Conservation (phyloP, 2,329 filamentous ascomycete genomes). For the Drechslerella stenobrocha region DNA sequence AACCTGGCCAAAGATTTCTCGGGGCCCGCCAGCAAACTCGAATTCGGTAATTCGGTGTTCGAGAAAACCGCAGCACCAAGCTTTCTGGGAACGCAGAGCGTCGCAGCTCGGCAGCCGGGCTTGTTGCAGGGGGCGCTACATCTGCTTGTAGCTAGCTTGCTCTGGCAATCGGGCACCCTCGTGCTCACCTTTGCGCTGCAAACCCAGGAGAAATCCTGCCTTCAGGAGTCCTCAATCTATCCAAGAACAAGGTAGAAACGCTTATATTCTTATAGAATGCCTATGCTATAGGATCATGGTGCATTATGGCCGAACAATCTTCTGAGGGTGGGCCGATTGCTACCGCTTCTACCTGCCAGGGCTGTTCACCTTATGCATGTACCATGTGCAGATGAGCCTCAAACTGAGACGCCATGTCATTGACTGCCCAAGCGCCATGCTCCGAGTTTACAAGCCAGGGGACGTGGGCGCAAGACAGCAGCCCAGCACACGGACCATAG, state of each 20-base stretch:
- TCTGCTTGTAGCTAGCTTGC: slow-evolving; percentile 3
- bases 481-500: neutral
- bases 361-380: no score
- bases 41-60: slow-evolving; percentile 42
- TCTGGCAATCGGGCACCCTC: neutral
- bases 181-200: slow-evolving; percentile 18
- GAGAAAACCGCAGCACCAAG: slow-evolving; percentile 18
- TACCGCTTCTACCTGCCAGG: neutral
- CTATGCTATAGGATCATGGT: slow-evolving; percentile 12
- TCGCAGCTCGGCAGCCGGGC: slow-evolving; percentile 30
- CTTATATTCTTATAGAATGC: no score
- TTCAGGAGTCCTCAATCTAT: slow-evolving; percentile 37
- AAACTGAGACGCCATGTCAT: slow-evolving; percentile 26
- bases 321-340: slow-evolving; percentile 13
- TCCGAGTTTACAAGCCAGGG: slow-evolving; percentile 10
- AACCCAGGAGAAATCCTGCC: slow-evolving; percentile 24
- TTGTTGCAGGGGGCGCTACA: slow-evolving; percentile 23
- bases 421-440: slow-evolving; percentile 30
- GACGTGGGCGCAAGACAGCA: slow-evolving; percentile 8
- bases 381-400: slow-evolving; percentile 12
- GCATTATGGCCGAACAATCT: slow-evolving; percentile 18
- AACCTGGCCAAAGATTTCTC: no score
- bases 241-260: slow-evolving; percentile 9
- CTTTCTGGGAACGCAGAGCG: slow-evolving; percentile 41
- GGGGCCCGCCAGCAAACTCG: no score